These are phyloP conservation scores for Penicillium paneum DNA, from an alignment of 2,329 filamentous ascomycete genomes.

Conservation along the genomic window DNA sequence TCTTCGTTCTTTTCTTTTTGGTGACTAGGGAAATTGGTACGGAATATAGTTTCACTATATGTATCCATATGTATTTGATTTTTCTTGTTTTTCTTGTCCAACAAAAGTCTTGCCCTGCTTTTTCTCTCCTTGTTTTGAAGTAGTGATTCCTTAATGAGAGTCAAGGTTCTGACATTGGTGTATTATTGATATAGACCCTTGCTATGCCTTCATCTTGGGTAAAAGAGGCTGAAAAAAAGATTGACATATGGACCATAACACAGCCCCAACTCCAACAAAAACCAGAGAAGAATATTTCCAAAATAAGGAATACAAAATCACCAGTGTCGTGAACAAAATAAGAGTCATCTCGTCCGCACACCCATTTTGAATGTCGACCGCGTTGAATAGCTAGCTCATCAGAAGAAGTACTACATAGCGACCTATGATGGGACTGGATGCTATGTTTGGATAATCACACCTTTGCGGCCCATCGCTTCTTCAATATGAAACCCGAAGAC, in stretches of 20 bases:
- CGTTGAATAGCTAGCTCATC: background rate
- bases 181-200: too few relatives aligned
- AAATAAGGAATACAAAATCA: background rate
- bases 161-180: too few relatives aligned
- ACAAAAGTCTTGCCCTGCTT: too few relatives aligned
- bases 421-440: background rate
- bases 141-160: too few relatives aligned
- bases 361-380: background rate
- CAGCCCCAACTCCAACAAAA: background rate
- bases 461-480: slow-evolving; percentile 67
- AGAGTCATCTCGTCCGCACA: background rate
- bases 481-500: slow-evolving; percentile 83
- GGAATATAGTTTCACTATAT: too few relatives aligned
- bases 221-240: background rate
- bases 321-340: background rate
- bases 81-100: too few relatives aligned
- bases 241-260: background rate
- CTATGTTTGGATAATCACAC: slow-evolving; percentile 46
- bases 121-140: too few relatives aligned
- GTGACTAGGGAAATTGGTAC: too few relatives aligned
- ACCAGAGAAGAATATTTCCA: background rate
- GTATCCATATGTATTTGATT: too few relatives aligned
- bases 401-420: background rate
- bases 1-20: too few relatives aligned
- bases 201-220: background rate